A percentile compares a stretch with the other conserved stretches of the same genome.
phyloP scores from a whole-genome alignment of 305 asterid species.

The Withania somnifera region DNA sequence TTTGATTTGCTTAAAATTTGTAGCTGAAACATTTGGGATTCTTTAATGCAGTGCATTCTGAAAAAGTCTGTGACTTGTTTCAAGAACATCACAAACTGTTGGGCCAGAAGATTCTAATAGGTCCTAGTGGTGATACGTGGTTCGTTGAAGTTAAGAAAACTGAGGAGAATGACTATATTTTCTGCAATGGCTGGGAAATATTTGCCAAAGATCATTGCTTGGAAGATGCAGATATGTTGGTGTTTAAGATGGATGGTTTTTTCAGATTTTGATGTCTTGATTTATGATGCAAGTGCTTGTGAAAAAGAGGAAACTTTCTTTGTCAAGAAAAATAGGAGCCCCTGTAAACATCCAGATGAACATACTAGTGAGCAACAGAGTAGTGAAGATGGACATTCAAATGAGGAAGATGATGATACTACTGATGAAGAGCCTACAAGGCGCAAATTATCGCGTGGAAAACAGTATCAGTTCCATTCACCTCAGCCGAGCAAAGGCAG shows the following conservation, averaged over 20 bases:
- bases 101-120: background rate
- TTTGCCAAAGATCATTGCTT: slow-evolving; percentile 1
- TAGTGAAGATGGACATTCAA: background rate
- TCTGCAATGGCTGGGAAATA: background rate
- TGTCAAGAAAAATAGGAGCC: background rate
- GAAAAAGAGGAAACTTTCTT: background rate
- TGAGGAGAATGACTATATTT: background rate
- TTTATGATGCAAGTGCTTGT: background rate
- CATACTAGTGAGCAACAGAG: background rate
- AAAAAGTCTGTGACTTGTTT: background rate
- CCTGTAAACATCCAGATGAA: background rate
- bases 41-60: background rate
- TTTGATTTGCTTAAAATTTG: background rate
- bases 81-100: background rate
- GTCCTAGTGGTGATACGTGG: background rate
- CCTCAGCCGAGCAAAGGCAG: background rate
- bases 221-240: background rate
- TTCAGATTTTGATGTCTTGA: background rate
- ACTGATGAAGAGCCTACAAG: background rate
- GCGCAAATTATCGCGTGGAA: background rate
- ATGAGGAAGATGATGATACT: background rate
- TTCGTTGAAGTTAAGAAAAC: background rate
- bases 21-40: background rate
- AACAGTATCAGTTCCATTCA: background rate
- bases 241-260: background rate